Conservation (phyloP, 2,329 filamentous ascomycete species). For the Neofusicoccum umdonicola region DNA sequence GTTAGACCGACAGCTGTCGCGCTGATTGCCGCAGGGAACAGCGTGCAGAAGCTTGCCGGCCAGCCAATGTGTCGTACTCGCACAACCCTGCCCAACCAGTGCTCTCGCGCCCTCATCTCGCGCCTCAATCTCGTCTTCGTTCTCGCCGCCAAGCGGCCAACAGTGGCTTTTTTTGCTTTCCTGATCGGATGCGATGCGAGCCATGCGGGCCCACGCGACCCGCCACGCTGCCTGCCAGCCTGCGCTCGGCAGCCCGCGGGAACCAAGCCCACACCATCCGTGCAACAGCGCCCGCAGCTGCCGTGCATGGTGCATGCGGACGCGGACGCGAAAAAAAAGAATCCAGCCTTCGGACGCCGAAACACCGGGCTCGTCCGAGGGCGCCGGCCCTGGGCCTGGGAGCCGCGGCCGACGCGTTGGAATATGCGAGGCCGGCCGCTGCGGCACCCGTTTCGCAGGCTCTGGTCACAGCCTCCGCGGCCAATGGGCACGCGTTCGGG, state of each 20-base stretch:
- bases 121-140: background rate
- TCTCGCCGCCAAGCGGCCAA: too few species aligned
- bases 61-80: background rate
- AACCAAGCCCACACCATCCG: background rate
- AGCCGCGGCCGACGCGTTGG: background rate
- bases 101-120: background rate
- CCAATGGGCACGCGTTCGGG: background rate
- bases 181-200: background rate
- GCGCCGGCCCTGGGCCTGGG: background rate
- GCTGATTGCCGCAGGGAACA: conserved; percentile 5
- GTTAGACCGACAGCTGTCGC: background rate
- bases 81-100: background rate
- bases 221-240: background rate
- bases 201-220: background rate
- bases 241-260: background rate
- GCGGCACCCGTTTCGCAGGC: background rate
- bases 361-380: background rate
- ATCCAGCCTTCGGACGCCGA: background rate
- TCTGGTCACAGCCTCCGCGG: background rate
- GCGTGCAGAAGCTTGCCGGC: background rate
- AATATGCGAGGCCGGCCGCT: background rate
- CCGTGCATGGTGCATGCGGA: background rate
- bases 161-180: background rate
- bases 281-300: background rate
- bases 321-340: background rate